Evolutionary conservation across 2,329 filamentous ascomycete genomes (phyloP).

Genomic region (Aspergillus oerlinghausenensis): DNA sequence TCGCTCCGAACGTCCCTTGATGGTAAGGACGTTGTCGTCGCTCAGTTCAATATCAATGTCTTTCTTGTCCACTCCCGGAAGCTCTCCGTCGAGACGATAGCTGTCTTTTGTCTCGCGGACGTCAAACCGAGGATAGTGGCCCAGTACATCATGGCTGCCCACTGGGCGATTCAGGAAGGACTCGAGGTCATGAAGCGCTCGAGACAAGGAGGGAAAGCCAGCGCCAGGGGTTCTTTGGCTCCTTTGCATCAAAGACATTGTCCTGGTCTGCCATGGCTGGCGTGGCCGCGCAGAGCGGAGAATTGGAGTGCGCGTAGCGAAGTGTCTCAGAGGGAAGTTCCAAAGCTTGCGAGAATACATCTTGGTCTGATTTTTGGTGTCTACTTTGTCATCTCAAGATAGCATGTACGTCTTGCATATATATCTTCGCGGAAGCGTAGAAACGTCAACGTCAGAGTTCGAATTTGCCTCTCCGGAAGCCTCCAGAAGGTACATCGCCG

Average conservation of each 20-base stretch:
- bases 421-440: too few relatives aligned
- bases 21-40: constrained; percentile 43
- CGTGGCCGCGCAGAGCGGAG: too few relatives aligned
- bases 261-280: neutral
- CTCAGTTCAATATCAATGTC: constrained; percentile 45
- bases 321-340: neutral
- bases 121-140: constrained; percentile 39
- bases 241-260: neutral
- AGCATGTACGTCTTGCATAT: too few relatives aligned
- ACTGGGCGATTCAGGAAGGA: neutral
- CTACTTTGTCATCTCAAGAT: too few relatives aligned
- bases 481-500: too few relatives aligned
- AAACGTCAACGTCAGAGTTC: too few relatives aligned
- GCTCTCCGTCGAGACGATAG: constrained; percentile 46
- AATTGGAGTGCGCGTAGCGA: neutral
- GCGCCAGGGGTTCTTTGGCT: neutral
- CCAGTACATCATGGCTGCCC: neutral
- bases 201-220: neutral
- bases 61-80: constrained; percentile 45
- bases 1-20: constrained; percentile 41
- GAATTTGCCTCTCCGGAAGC: too few relatives aligned
- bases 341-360: neutral
- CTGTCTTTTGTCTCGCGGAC: constrained; percentile 40
- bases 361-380: neutral
- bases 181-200: neutral